A percentile compares a stretch with the other conserved stretches of the same genome.
phyloP scores from a whole-genome alignment of 2,329 filamentous ascomycete genomes.

The Fusarium sterilihyphosum region DNA sequence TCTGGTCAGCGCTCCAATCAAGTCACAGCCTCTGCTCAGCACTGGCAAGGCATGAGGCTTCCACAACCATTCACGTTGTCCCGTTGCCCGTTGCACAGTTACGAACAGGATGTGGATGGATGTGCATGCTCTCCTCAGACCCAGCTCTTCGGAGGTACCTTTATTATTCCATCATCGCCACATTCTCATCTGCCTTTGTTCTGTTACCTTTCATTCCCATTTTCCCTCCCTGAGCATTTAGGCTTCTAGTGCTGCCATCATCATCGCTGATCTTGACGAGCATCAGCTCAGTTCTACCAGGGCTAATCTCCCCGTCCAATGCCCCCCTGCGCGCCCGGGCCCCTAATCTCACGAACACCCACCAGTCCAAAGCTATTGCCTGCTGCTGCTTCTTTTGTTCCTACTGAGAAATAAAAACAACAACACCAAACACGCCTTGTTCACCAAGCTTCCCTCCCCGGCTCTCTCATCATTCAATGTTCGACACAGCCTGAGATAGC shows the following conservation, averaged over 20 bases:
- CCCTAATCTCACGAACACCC: constrained; percentile 42
- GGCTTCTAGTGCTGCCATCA: constrained; percentile 2
- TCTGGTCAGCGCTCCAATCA: constrained; percentile 22
- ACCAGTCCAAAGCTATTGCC: constrained; percentile 25
- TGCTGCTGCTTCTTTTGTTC: constrained; percentile 23
- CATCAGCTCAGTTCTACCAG: constrained; percentile 35
- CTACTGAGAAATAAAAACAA: constrained; percentile 26
- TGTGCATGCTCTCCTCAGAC: constrained; percentile 11
- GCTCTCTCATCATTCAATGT: background rate
- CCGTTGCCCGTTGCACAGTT: constrained; percentile 45
- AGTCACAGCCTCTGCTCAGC: constrained; percentile 28
- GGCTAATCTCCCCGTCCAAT: constrained; percentile 40
- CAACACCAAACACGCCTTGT: constrained; percentile 31
- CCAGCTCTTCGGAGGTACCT: constrained; percentile 28
- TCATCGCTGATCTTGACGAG: constrained; percentile 11
- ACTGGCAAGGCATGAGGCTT: constrained; percentile 25
- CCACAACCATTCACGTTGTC: constrained; percentile 35
- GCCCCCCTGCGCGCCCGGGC: constrained; percentile 38
- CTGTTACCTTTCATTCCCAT: constrained; percentile 6
- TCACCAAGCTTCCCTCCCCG: constrained; percentile 1
- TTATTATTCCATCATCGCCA: constrained; percentile 38
- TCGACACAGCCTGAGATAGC: background rate
- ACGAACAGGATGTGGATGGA: constrained; percentile 26
- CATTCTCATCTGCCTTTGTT: constrained; percentile 14
- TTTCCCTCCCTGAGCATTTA: background rate